Base-by-base conservation (phyloP, 202 grass and related monocot species). In the Schoenoplectus triqueter region DNA sequence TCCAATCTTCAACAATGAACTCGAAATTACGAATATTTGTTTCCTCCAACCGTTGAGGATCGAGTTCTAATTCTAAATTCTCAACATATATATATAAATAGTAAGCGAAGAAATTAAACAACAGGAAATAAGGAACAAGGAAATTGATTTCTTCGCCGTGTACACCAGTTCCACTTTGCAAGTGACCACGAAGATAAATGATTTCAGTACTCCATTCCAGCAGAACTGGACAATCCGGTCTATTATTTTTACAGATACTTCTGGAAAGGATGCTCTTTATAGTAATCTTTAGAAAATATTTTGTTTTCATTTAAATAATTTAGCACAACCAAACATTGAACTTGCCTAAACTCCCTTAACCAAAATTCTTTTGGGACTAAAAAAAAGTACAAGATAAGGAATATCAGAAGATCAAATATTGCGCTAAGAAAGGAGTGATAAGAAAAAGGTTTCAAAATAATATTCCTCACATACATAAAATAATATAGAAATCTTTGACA, bases 161-260 rank as follows among this genome's bases (percentile, higher is more conserved):
- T 81, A 31, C 10, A 86, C 85, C 85, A 69, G 85, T 75, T 80
- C 51, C 85, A 86, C 85, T 71, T n/a, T 47, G 42, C 63, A 68
- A 86, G 44, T 71, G 18, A 41, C 44, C 13, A 59, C 47, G 19
- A 60, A 46, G 31, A 66, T 10, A 45, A 45, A 69, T 11, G 66
- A 69, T 44, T 19, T 72, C 45, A 7, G 5, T 47, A 19, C 69
- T 72, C 45, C 69, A 49, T 72, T 72, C 3, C 15, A 18, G 2
- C 17, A 8, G 49, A 72, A 72, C 42, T 72, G 69, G 44, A 72
- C 10, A 0, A 20, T 72, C 69, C 44, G 18, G 69, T 50, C 31
- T 31, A 31, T 31, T 31, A 39, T 11, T 41, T 14, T 67, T 21
- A 67, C 10, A 41, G 2, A 2, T 14, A 39, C 3, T 13, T 67